Evolutionary conservation across 192 early-diverging fungal species (phyloP), one percentile per base, ranked within the genome.

Genomic region (Coemansia sp.): DNA sequence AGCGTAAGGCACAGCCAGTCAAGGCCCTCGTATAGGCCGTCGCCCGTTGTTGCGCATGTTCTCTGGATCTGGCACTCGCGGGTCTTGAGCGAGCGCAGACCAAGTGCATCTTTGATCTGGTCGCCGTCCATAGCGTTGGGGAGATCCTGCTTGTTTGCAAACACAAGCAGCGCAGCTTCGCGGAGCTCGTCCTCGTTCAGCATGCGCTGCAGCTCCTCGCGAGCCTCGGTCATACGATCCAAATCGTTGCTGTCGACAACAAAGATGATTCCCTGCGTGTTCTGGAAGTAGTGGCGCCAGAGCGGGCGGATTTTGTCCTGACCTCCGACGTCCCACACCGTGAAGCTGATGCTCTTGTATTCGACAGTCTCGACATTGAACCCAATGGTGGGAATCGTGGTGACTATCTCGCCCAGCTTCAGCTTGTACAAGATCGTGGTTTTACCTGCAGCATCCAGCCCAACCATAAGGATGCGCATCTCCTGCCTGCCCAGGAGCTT

Each of bases 81-180:
- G 76, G 88, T 86, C 70, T 59, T 88, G 61, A 96, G 84, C 69
- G 87, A 86, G 67, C 89, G 90, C 70, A 97, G 89, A 43, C 94
- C 91, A 49, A 98, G 90, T 86, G 94, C 92, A 73, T 97, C 95
- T 56, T 91, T 94, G 77, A 98, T 93, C 82, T 97, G 94, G 61
- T 90, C 87, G 67, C 92, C 91, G 74, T 87, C 92, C 93, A 98
- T 95, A 74, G 97, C 94, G 84, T 94, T 94, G 69, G 94, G 94
- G 68, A 97, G 83, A 89, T 99, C 97, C 81, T 99, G 97, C 88
- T 99, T 99, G 90, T 99, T 99, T 84, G 96, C 95, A 85, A 98
- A 95, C 26, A 99, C 93, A 50, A 99, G 79, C 53, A 99, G 84
- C 64, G 91, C 84, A 39, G 93, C 95, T 67, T 93, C 90, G 79